A percentile compares a stretch with the other conserved stretches of the same genome.
phyloP scores from a whole-genome alignment of 805 yeast genomes.

The Wickerhamiella allomyrinae region DNA sequence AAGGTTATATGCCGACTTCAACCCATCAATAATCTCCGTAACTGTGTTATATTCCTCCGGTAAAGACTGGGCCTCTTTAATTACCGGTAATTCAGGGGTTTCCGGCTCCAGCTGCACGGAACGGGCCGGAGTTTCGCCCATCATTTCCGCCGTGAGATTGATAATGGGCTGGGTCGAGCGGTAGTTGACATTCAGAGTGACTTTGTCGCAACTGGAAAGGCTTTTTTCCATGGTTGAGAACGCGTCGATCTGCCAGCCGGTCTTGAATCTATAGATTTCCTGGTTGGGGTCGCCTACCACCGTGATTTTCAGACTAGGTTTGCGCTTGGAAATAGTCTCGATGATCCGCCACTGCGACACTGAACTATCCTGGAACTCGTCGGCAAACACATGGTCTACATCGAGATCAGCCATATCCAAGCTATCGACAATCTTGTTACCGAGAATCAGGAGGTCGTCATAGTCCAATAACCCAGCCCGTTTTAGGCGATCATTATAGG shows the following conservation, averaged over 20 bases:
- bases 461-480: conserved; percentile 47
- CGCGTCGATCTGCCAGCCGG: conserved; percentile 6
- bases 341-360: conserved; percentile 10
- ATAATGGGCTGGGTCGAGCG: conserved; percentile 11
- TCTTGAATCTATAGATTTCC: conserved; percentile 12
- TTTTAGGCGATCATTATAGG: conserved; percentile 38
- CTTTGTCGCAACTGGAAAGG: conserved; percentile 3
- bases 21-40: not conserved
- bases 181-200: conserved; percentile 8
- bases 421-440: conserved; percentile 21
- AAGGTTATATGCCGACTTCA: not conserved
- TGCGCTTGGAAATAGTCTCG: not conserved
- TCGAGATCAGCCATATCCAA: conserved; percentile 12
- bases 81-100: not conserved
- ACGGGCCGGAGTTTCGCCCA: not conserved
- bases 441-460: conserved; percentile 60
- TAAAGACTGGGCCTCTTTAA: no score
- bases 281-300: conserved; percentile 17
- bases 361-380: conserved; percentile 76
- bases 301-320: conserved; percentile 3
- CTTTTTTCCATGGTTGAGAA: conserved; percentile 7
- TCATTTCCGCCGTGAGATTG: conserved; percentile 4
- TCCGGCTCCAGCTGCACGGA: not conserved
- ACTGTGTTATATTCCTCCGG: no score
- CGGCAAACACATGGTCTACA: conserved; percentile 64